phyloP scores from a whole-genome alignment of 208 protist genomes.

The Leishmania guyanensis region DNA sequence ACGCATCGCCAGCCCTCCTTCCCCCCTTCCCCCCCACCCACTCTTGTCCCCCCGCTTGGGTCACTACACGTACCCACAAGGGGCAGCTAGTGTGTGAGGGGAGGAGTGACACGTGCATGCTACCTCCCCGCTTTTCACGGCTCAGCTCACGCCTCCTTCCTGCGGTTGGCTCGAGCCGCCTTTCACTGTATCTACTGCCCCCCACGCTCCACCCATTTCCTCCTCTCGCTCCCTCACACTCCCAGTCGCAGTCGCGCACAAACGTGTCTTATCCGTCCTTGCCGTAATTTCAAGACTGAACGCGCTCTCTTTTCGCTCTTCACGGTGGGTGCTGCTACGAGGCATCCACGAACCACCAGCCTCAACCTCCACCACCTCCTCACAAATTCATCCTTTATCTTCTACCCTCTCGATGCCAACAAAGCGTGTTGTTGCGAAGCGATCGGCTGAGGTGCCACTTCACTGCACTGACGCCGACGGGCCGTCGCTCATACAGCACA shows the following conservation, averaged over 20 bases:
- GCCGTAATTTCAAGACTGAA: neutral
- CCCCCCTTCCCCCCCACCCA: neutral
- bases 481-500: neutral
- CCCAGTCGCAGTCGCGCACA: neutral
- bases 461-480: neutral
- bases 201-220: neutral
- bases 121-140: neutral
- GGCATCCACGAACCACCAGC: neutral
- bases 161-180: neutral
- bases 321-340: neutral
- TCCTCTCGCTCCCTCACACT: neutral
- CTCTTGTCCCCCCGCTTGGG: neutral
- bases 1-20: neutral
- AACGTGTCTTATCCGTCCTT: neutral
- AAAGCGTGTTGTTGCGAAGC: slow-evolving; percentile 21
- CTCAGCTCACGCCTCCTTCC: neutral
- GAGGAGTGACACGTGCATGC: neutral
- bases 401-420: slow-evolving; percentile 10
- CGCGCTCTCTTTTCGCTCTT: neutral
- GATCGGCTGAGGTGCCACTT: slow-evolving; percentile 11
- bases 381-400: neutral
- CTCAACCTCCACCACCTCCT: neutral
- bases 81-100: neutral
- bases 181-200: neutral
- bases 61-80: neutral